Percentiles rank a stretch among this genome's conserved stretches.
phyloP scores from a whole-genome alignment of 1,284 basidiomycete genomes.

The Xanthoconium separans region DNA sequence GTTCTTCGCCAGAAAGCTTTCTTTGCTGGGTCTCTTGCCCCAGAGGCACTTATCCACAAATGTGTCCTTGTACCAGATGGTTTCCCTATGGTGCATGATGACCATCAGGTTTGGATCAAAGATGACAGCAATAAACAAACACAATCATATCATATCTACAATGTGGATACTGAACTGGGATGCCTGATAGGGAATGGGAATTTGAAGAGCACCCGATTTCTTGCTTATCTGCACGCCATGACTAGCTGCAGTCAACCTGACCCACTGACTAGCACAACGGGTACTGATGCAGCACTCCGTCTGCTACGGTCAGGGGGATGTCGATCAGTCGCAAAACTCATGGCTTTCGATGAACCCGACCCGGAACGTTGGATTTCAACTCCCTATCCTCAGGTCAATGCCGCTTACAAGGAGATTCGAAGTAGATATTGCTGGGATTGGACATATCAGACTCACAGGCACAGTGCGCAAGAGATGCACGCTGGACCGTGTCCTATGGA shows the following conservation, averaged over 20 bases:
- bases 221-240: conserved; percentile 41
- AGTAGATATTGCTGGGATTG: not conserved
- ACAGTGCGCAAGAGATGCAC: not conserved
- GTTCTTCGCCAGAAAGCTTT: conserved; percentile 31
- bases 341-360: too few relatives aligned
- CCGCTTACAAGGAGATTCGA: not conserved
- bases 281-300: conserved; percentile 43
- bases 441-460: not conserved
- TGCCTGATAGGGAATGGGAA: conserved; percentile 34
- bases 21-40: not conserved
- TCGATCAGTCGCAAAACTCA: conserved; percentile 38
- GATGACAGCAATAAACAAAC: accelerated
- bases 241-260: conserved; percentile 40
- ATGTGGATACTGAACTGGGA: conserved; percentile 39
- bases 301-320: conserved; percentile 10
- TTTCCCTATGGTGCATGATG: accelerated
- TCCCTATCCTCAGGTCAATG: conserved; percentile 2
- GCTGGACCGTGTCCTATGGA: too few relatives aligned
- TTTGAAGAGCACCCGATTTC: conserved; percentile 34
- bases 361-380: conserved; percentile 16
- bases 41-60: conserved; percentile 13
- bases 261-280: conserved; percentile 42
- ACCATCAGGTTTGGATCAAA: not conserved
- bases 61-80: conserved; percentile 41
- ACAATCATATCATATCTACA: conserved; percentile 10